Conservation (phyloP, 805 yeast genomes). For the Metschnikowia drakensbergensis region DNA sequence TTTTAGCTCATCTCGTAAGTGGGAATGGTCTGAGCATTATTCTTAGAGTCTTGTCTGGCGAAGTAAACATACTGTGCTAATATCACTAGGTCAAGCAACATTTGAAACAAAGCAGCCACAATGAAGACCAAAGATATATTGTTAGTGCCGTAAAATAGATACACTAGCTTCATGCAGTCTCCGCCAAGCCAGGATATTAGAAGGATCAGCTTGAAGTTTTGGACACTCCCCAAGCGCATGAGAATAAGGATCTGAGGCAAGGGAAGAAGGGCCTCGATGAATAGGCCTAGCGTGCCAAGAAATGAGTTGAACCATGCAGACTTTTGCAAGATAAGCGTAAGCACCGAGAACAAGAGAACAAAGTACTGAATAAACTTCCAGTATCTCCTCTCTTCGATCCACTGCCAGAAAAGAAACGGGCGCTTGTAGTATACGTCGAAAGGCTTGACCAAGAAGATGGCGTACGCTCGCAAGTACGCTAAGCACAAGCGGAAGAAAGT, state of each 20-base stretch:
- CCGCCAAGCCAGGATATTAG: conserved; percentile 87
- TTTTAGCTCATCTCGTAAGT: conserved; percentile 6
- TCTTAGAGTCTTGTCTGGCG: conserved; percentile 25
- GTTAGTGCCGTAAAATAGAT: conserved; percentile 70
- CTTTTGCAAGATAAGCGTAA: conserved; percentile 39
- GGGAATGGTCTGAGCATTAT: conserved; percentile 8
- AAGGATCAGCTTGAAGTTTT: conserved; percentile 74
- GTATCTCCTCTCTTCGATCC: conserved; percentile 57
- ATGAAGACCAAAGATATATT: conserved; percentile 63
- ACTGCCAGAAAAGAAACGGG: conserved; percentile 79
- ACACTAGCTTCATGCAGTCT: conserved; percentile 72
- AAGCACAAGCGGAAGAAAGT: conserved; percentile 5
- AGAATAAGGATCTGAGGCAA: conserved; percentile 74
- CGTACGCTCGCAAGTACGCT: conserved; percentile 12
- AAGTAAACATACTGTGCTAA: conserved; percentile 70
- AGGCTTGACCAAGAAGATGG: conserved; percentile 43
- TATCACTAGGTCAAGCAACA: conserved; percentile 67
- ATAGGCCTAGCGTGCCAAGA: conserved; percentile 61
- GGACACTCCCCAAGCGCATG: conserved; percentile 60
- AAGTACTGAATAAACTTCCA: conserved; percentile 61
- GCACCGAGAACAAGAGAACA: conserved; percentile 33
- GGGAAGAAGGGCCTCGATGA: conserved; percentile 71
- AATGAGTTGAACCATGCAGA: conserved; percentile 41
- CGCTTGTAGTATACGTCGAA: conserved; percentile 70
- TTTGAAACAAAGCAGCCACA: conserved; percentile 72